phyloP scores from a whole-genome alignment of 371 early-diverging fungal genomes.

The Mortierella sp. region DNA sequence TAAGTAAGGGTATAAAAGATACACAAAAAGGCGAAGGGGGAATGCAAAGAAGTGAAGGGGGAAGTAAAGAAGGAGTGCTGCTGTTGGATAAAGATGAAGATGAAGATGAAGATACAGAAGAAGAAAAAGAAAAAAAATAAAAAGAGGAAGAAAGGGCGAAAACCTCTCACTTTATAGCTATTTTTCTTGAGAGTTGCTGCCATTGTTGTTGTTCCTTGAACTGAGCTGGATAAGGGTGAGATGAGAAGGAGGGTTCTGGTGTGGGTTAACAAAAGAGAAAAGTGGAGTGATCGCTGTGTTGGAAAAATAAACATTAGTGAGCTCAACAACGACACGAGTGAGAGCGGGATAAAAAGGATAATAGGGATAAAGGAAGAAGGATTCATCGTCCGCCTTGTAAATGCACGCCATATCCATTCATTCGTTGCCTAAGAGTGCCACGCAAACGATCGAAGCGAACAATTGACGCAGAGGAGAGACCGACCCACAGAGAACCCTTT shows the following conservation, averaged over 20 bases:
- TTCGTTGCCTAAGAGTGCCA: background rate
- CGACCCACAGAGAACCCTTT: background rate
- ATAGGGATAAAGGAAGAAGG: too few relatives aligned
- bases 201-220: background rate
- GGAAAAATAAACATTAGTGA: background rate
- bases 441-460: background rate
- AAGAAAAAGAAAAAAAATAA: background rate
- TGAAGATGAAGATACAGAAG: background rate
- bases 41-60: background rate
- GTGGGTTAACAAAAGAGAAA: background rate
- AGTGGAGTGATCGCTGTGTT: constrained; percentile 12
- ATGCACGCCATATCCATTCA: background rate
- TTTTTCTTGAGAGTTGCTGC: background rate
- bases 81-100: background rate
- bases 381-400: too few relatives aligned
- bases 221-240: background rate
- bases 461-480: background rate
- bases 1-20: background rate
- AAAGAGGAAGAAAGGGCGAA: background rate
- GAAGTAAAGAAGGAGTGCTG: background rate
- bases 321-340: too few relatives aligned
- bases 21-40: background rate
- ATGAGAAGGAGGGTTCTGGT: background rate
- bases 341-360: background rate
- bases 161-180: background rate